Percentiles rank a stretch among this genome's conserved stretches.
Conservation (phyloP, 805 yeast species). For the Myxozyma monticola region DNA sequence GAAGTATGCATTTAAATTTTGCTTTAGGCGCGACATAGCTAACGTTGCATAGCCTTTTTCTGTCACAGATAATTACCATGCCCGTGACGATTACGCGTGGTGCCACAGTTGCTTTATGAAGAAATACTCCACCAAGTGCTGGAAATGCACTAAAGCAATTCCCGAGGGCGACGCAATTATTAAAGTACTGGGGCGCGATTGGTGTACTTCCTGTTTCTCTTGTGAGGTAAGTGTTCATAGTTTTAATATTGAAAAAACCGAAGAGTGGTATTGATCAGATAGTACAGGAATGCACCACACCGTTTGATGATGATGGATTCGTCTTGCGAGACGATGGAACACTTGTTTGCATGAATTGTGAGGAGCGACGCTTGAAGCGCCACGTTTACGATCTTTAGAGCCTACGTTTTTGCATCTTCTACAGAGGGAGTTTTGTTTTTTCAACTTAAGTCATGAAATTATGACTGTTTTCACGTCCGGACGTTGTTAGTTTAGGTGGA, state of each 20-base stretch:
- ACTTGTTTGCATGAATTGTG: conserved; percentile 36
- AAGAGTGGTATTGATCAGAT: conserved; percentile 1
- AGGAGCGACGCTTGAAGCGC: conserved; percentile 21
- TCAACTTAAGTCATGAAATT: too few relatives aligned
- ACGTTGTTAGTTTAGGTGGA: too few relatives aligned
- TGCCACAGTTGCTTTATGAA: conserved; percentile 35
- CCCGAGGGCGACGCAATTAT: conserved; percentile 29
- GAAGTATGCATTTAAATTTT: conserved; percentile 3
- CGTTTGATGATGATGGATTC: conserved; percentile 36
- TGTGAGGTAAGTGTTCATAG: conserved; percentile 32
- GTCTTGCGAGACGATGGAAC: conserved; percentile 38
- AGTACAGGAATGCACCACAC: conserved; percentile 34
- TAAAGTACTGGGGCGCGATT: conserved; percentile 37
- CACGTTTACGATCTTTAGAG: conserved; percentile 6
- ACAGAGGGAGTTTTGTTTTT: not conserved
- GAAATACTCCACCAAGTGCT: conserved; percentile 36
- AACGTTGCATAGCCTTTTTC: not conserved
- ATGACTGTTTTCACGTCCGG: too few relatives aligned
- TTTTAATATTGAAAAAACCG: not conserved
- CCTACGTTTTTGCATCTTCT: not conserved
- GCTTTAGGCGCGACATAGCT: not conserved
- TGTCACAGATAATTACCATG: conserved; percentile 23
- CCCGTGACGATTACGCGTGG: conserved; percentile 31
- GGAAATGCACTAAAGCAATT: conserved; percentile 35
- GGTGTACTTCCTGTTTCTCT: conserved; percentile 38